These are phyloP conservation scores for Sarcocystis neurona DNA, from an alignment of 169 alveolate genomes.

Conservation along the genomic window DNA sequence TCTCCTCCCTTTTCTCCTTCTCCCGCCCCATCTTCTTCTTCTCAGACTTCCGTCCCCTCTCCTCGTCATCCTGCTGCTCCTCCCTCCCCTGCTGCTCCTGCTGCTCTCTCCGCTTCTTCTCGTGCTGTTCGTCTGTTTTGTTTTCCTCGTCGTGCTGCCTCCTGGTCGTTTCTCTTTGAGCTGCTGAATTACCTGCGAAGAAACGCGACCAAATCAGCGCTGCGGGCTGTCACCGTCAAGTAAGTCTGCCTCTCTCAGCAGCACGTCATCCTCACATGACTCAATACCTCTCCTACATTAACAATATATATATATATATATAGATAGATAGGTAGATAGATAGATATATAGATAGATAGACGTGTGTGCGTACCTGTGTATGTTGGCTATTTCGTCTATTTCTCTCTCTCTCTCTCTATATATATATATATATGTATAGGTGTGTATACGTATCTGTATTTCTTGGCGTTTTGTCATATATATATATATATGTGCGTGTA, in stretches of 20 bases:
- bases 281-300: not conserved
- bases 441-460: not conserved
- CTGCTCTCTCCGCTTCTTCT: not conserved
- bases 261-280: too few relatives aligned
- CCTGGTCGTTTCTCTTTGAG: not conserved
- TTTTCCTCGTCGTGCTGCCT: not conserved
- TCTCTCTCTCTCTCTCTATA: not conserved
- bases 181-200: not conserved
- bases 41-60: not conserved
- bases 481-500: not conserved
- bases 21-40: not conserved
- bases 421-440: not conserved
- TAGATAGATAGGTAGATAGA: too few relatives aligned
- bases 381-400: too few relatives aligned
- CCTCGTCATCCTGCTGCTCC: not conserved
- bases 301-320: not conserved
- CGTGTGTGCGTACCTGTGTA: not conserved
- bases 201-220: not conserved
- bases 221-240: constrained; percentile 23
- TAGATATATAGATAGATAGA: not conserved
- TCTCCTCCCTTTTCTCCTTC: not conserved
- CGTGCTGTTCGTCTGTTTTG: not conserved
- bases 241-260: not conserved
- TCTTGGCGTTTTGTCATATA: too few relatives aligned
- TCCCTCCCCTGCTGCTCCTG: not conserved